Percentiles rank a stretch among this genome's conserved stretches.
Evolutionary conservation across 192 early-diverging fungal species (phyloP).

Genomic region (Mortierella claussenii): DNA sequence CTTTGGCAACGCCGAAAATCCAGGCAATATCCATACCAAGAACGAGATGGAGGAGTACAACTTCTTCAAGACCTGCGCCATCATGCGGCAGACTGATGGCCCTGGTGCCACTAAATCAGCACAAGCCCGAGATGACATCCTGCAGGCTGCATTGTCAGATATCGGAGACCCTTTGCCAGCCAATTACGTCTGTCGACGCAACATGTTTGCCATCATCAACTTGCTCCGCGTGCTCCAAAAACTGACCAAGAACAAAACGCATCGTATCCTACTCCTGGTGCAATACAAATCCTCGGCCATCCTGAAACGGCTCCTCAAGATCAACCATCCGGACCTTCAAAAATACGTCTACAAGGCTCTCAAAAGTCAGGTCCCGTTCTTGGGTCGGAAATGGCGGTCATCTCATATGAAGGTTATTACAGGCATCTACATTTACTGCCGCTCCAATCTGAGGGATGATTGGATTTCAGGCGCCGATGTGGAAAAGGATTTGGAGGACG

Average conservation of each 20-base stretch:
- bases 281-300: constrained; percentile 88
- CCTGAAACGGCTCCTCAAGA: constrained; percentile 79
- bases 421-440: constrained; percentile 72
- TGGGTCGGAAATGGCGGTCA: constrained; percentile 84
- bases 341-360: constrained; percentile 83
- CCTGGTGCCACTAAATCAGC: constrained; percentile 11
- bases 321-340: constrained; percentile 71
- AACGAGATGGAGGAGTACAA: constrained; percentile 61
- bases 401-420: constrained; percentile 90
- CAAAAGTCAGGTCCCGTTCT: constrained; percentile 81
- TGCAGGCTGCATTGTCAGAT: constrained; percentile 21
- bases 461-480: constrained; percentile 73
- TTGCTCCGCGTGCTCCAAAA: constrained; percentile 83
- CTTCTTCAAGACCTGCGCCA: constrained; percentile 53
- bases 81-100: constrained; percentile 16
- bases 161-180: constrained; percentile 41
- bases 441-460: constrained; percentile 73
- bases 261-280: constrained; percentile 79
- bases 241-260: constrained; percentile 80
- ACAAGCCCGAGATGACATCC: constrained; percentile 18
- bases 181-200: constrained; percentile 60
- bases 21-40: constrained; percentile 57
- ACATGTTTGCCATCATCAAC: constrained; percentile 77
- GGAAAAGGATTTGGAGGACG: constrained; percentile 78
- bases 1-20: constrained; percentile 77